Conservation (phyloP, 2,329 filamentous ascomycete species). For the Alternaria burnsii region DNA sequence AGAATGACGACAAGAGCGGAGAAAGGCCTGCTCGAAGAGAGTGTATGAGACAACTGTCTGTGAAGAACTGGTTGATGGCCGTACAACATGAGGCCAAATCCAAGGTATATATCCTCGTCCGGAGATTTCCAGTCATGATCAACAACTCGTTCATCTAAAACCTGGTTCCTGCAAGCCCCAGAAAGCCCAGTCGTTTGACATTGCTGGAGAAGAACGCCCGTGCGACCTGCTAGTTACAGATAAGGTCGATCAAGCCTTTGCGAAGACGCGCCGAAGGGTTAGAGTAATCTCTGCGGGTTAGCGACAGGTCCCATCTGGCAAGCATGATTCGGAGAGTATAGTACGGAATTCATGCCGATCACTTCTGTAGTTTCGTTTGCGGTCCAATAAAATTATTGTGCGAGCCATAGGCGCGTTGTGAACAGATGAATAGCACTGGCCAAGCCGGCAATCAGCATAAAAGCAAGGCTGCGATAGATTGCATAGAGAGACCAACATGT, state of each 20-base stretch:
- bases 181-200: slow-evolving; percentile 20
- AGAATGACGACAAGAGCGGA: slow-evolving; percentile 17
- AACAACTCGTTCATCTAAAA: slow-evolving; percentile 20
- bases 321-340: slow-evolving; percentile 3
- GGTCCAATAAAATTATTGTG: slow-evolving; percentile 7
- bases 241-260: slow-evolving; percentile 16
- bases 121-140: slow-evolving; percentile 17
- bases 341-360: slow-evolving; percentile 18
- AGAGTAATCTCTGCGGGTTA: slow-evolving; percentile 8
- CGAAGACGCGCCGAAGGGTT: slow-evolving; percentile 12
- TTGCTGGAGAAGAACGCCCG: slow-evolving; percentile 10
- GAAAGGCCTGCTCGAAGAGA: slow-evolving; percentile 14
- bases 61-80: slow-evolving; percentile 21
- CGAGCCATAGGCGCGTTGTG: neutral
- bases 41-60: slow-evolving; percentile 17
- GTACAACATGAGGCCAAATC: neutral
- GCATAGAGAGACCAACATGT: slow-evolving; percentile 3
- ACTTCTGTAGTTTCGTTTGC: slow-evolving; percentile 18
- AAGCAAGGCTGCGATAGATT: slow-evolving; percentile 16
- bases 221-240: slow-evolving; percentile 14
- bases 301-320: slow-evolving; percentile 14
- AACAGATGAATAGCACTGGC: slow-evolving; percentile 6
- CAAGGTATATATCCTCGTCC: slow-evolving; percentile 21
- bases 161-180: slow-evolving; percentile 2
- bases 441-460: neutral